Evolutionary conservation across 257 asterid genomes (phyloP).

Genomic region (Fraxinus excelsior): DNA sequence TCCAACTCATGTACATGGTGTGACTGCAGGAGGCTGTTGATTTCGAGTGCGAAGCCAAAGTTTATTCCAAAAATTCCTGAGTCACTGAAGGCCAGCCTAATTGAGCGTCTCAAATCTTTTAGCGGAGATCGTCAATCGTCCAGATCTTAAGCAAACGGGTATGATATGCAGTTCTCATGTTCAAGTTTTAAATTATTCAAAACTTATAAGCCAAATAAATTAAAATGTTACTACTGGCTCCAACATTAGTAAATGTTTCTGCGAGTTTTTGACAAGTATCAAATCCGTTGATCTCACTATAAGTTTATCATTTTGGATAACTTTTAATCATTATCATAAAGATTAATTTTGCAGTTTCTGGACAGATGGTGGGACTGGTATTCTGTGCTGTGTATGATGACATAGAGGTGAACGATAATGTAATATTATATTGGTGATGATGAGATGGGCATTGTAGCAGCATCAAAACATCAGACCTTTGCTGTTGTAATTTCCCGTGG

Average conservation of each 20-base stretch:
- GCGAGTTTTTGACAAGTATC: not conserved
- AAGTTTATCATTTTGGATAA: not conserved
- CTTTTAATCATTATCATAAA: not conserved
- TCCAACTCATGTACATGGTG: not conserved
- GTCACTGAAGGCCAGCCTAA: not conserved
- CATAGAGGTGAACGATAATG: not conserved
- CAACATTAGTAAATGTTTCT: not conserved
- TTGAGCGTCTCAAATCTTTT: conserved; percentile 4
- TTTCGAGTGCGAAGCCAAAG: not conserved
- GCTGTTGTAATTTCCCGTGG: not conserved
- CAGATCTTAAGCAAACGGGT: not conserved
- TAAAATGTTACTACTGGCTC: not conserved
- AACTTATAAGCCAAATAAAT: not conserved
- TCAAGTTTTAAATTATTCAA: not conserved
- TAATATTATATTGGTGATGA: not conserved
- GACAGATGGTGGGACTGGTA: not conserved
- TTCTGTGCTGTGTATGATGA: not conserved
- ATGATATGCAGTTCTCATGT: not conserved
- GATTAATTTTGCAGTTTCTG: not conserved
- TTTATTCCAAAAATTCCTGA: conserved; percentile 1
- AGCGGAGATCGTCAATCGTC: not conserved
- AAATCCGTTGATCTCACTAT: not conserved
- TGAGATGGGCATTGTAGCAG: not conserved
- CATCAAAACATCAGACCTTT: not conserved
- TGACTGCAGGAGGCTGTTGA: conserved; percentile 1